Conservation (phyloP, 2,329 filamentous ascomycete species). For the Talaromyces sp. region DNA sequence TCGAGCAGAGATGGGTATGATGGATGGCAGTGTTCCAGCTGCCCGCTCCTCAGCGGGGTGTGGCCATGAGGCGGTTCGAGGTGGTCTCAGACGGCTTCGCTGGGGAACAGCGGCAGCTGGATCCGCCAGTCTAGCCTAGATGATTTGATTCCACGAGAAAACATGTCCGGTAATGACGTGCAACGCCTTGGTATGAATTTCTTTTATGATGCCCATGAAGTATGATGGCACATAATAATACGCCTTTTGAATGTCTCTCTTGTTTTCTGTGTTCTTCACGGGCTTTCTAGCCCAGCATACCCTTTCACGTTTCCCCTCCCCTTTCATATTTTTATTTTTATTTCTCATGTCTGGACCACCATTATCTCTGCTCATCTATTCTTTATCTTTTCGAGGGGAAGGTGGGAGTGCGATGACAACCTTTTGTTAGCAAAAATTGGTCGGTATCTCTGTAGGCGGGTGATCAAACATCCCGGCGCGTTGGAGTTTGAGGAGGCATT, state of each 20-base stretch:
- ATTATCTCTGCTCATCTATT: neutral
- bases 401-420: neutral
- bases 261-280: neutral
- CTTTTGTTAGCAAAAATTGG: neutral
- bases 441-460: neutral
- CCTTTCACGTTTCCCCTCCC: neutral
- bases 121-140: slow-evolving; percentile 40
- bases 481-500: neutral
- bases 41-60: slow-evolving; percentile 42
- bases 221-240: neutral
- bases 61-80: slow-evolving; percentile 50
- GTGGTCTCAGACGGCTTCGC: slow-evolving; percentile 46
- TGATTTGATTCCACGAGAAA: neutral
- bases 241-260: neutral
- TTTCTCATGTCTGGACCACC: neutral
- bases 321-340: neutral
- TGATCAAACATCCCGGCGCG: neutral
- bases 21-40: slow-evolving; percentile 30
- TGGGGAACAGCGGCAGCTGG: slow-evolving; percentile 44
- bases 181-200: neutral
- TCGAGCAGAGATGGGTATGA: slow-evolving; percentile 50
- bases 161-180: neutral
- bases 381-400: neutral
- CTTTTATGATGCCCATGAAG: neutral
- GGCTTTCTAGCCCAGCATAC: neutral